phyloP scores from a whole-genome alignment of 352 stramenopile genomes.

The Globisporangium rhizosaccharum region DNA sequence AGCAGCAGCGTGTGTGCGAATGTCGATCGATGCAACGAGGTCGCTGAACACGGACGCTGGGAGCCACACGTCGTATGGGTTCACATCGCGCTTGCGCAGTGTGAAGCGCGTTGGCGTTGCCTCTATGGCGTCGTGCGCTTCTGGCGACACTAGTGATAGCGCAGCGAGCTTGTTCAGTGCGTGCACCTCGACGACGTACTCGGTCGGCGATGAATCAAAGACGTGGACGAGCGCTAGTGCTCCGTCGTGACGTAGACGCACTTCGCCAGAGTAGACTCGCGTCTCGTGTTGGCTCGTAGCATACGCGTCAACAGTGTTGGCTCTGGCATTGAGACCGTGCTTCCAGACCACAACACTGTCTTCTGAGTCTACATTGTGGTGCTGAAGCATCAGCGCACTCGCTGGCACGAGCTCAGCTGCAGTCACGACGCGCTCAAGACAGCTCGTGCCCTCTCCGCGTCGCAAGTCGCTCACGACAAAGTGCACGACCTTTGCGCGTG shows the following conservation, averaged over 20 bases:
- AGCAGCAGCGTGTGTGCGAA: slow-evolving; percentile 1
- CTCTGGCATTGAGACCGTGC: slow-evolving; percentile 3
- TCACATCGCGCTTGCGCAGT: slow-evolving; percentile 40
- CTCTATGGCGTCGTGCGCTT: neutral
- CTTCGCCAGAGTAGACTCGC: slow-evolving; percentile 36
- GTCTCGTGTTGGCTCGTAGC: neutral
- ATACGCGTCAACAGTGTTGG: neutral
- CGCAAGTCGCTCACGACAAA: slow-evolving; percentile 28
- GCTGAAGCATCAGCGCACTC: slow-evolving; percentile 22
- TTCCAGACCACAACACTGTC: slow-evolving; percentile 30
- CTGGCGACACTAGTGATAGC: neutral
- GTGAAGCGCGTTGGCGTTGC: slow-evolving; percentile 2
- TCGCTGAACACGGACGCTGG: slow-evolving; percentile 39
- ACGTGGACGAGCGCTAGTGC: slow-evolving; percentile 15
- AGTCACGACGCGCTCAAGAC: slow-evolving; percentile 17
- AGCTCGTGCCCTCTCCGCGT: slow-evolving; percentile 13
- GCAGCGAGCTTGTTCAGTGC: neutral
- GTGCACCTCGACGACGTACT: slow-evolving; percentile 22
- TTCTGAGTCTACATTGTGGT: slow-evolving; percentile 4
- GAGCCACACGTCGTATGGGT: slow-evolving; percentile 41
- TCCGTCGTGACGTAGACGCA: slow-evolving; percentile 11
- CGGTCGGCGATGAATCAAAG: slow-evolving; percentile 20
- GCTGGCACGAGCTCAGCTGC: slow-evolving; percentile 18
- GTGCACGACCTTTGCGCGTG: slow-evolving; percentile 20
- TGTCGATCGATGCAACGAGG: slow-evolving; percentile 23